Conservation (phyloP, 106 monocot species). For the Triglochin maritima region DNA sequence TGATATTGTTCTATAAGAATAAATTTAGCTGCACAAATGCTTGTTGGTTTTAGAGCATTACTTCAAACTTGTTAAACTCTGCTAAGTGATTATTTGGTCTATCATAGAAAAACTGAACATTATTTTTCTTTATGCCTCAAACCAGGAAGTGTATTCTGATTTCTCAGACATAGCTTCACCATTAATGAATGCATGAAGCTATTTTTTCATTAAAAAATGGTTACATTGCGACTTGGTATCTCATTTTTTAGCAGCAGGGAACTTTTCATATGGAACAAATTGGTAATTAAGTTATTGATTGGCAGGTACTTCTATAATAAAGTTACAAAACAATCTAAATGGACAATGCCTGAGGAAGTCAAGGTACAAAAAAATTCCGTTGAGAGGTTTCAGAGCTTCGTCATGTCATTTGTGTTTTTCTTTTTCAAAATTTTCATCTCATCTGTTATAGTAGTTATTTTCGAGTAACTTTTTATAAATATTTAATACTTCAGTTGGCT, state of each 20-base stretch:
- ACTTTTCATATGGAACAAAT: too few relatives aligned
- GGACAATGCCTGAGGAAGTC: conserved; percentile 94
- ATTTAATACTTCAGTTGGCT: conserved; percentile 51
- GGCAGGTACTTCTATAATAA: conserved; percentile 99
- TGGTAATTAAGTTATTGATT: too few relatives aligned
- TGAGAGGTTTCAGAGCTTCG: background rate
- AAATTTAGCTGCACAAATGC: too few relatives aligned
- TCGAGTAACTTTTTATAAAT: conserved; percentile 3
- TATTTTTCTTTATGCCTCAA: too few relatives aligned
- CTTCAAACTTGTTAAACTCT: too few relatives aligned
- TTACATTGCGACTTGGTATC: background rate
- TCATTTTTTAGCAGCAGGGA: background rate
- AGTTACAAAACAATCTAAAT: conserved; percentile 83
- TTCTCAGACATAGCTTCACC: too few relatives aligned
- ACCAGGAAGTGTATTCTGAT: too few relatives aligned
- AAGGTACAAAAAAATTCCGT: conserved; percentile 33
- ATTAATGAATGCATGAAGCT: too few relatives aligned
- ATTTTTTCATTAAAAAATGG: background rate
- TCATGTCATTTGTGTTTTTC: background rate
- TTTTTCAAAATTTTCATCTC: background rate
- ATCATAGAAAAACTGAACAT: too few relatives aligned
- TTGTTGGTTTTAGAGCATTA: too few relatives aligned
- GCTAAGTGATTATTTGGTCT: too few relatives aligned
- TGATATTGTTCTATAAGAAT: too few relatives aligned
- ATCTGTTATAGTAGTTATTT: background rate